phyloP scores from a whole-genome alignment of 2,329 filamentous ascomycete species.

The Claviceps pazoutovae region DNA sequence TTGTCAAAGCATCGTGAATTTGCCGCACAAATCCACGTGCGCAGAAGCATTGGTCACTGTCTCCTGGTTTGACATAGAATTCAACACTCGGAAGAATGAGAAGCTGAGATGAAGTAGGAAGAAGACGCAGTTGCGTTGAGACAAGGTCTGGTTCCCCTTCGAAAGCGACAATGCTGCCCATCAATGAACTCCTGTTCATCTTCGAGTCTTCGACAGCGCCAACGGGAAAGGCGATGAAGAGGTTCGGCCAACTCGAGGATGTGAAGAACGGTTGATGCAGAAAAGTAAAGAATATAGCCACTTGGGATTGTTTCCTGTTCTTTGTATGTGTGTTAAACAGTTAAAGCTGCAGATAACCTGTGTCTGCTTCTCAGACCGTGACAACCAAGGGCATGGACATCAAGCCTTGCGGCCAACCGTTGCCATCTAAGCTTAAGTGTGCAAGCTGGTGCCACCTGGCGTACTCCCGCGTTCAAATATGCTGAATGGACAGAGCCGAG shows the following conservation, averaged over 20 bases:
- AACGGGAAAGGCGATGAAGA: neutral
- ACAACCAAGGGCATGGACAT: neutral
- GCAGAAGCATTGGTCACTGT: conserved; percentile 12
- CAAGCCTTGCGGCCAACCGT: neutral
- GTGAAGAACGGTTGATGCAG: neutral
- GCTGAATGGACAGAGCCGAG: neutral
- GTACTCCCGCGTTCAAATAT: neutral
- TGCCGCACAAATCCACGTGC: conserved; percentile 27
- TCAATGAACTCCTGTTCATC: conserved; percentile 8
- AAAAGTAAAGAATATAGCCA: neutral
- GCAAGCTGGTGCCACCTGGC: neutral
- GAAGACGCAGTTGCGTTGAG: conserved; percentile 43
- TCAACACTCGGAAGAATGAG: conserved; percentile 35
- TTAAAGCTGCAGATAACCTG: neutral
- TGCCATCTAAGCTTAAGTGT: neutral
- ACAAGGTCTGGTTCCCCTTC: conserved; percentile 42
- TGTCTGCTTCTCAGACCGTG: neutral
- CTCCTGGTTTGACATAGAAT: conserved; percentile 2
- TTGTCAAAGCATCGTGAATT: conserved; percentile 35
- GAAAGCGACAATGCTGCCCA: conserved; percentile 43
- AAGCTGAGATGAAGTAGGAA: conserved; percentile 44
- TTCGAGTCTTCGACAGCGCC: conserved; percentile 6
- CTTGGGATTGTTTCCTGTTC: neutral
- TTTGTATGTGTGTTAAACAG: neutral
- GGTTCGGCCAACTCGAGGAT: neutral